Evolutionary conservation across 352 stramenopile genomes (phyloP), one percentile per base, ranked within the genome.

Genomic region (Pythium brachiatum): DNA sequence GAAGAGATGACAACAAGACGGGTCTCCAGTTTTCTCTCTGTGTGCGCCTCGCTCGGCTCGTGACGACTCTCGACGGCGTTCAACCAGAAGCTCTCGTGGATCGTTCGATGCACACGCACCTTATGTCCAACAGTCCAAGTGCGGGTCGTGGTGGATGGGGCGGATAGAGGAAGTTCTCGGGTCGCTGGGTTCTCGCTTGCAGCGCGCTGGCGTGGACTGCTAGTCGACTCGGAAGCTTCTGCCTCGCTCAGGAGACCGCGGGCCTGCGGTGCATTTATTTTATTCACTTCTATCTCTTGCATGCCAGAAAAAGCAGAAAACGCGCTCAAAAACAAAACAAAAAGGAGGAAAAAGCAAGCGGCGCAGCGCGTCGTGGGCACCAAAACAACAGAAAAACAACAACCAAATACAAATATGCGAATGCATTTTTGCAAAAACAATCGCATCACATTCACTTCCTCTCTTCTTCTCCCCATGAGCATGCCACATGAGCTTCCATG

Each of bases 231-330:
- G n/a, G 46, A 34, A 20, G 46, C 46, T 32, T 53, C 46, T 53
- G 23, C 46, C 46, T 53, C 21, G 46, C 46, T 13, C 46, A 7
- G 23, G 23, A 53, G 23, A 53, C 46, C 7, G 21, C 26, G 13
- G 20, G 23, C 44, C 27, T 18, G 29, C 48, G 61, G 44, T 34
- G 29, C 54, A 43, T 36, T 36, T 57, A 57, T 47, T 60, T 54
- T 43, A 60, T 64, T 65, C 58, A 53, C 56, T 62, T 62, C 31
- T 29, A 61, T 61, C 20, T 38, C 20, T 50, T 64, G 50, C 56
- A 63, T 64, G 38, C 54, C 47, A 64, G 54, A 62, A 70, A 70
- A 70, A 70, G 52, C 51, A 69, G 63, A 65, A 70, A 70, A 70
- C 61, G 55, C 62, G 52, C 63, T 62, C 43, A 54, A 65, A 70